Evolutionary conservation across 2,329 filamentous ascomycete genomes (phyloP).

Genomic region (Stemphylium lycopersici): DNA sequence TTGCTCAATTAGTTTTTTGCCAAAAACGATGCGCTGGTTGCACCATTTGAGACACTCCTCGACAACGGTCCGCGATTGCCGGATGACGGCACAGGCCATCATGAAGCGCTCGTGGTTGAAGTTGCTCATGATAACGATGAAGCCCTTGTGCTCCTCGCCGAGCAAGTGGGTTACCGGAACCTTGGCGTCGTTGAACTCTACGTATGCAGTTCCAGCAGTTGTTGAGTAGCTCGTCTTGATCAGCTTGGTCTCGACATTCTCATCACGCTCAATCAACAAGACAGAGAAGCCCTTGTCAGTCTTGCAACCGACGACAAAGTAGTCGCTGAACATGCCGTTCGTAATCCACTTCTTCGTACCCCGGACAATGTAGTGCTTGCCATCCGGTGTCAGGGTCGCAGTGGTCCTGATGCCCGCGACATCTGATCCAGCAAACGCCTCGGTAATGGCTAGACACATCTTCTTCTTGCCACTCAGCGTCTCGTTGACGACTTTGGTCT

Average conservation of each 20-base stretch:
- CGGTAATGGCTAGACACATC: constrained; percentile 85
- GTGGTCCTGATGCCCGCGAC: constrained; percentile 82
- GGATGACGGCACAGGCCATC: constrained; percentile 71
- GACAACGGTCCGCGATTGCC: constrained; percentile 70
- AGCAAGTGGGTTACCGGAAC: constrained; percentile 79
- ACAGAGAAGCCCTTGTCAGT: constrained; percentile 82
- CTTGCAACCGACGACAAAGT: constrained; percentile 81
- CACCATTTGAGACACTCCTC: constrained; percentile 89
- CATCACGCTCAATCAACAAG: constrained; percentile 73
- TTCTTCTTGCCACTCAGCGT: constrained; percentile 83
- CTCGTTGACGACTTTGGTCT: constrained; percentile 71
- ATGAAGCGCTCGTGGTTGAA: constrained; percentile 88
- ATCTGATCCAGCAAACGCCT: constrained; percentile 85
- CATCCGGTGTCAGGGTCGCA: constrained; percentile 55
- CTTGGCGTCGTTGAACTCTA: constrained; percentile 86
- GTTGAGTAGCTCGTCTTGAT: constrained; percentile 86
- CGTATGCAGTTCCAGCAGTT: constrained; percentile 76
- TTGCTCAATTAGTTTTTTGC: constrained; percentile 81
- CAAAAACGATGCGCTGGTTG: constrained; percentile 84
- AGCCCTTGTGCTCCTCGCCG: constrained; percentile 84
- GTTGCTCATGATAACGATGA: constrained; percentile 82
- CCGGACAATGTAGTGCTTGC: constrained; percentile 66
- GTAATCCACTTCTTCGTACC: constrained; percentile 86
- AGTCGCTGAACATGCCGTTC: constrained; percentile 79
- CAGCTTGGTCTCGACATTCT: constrained; percentile 75